These are phyloP conservation scores for Papiliotrema fonsecae DNA, from an alignment of 1,284 basidiomycete species.

Conservation along the genomic window DNA sequence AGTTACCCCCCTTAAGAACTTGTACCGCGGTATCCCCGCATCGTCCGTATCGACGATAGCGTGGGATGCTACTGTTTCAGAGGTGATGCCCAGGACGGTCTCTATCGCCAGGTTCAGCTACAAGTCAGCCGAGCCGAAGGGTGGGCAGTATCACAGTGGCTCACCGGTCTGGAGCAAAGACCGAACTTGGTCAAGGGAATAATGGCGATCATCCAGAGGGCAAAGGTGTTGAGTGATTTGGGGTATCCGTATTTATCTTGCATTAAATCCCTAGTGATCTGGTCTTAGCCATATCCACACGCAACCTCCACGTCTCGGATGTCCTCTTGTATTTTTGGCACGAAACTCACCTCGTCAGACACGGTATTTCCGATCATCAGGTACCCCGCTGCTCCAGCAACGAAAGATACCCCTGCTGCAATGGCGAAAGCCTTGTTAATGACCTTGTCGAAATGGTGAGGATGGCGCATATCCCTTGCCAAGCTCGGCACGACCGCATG, in stretches of 20 bases:
- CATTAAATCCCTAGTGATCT: slow-evolving; percentile 84
- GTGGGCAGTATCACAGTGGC: slow-evolving; percentile 27
- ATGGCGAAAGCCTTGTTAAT: slow-evolving; percentile 51
- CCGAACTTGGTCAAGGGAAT: slow-evolving; percentile 87
- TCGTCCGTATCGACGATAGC: background rate
- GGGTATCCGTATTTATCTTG: slow-evolving; percentile 68
- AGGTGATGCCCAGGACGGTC: slow-evolving; percentile 57
- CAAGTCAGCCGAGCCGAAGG: background rate
- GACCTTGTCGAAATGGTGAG: slow-evolving; percentile 63
- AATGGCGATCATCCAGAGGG: slow-evolving; percentile 85
- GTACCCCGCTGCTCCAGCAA: slow-evolving; percentile 82
- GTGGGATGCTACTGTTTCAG: background rate
- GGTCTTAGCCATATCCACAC: slow-evolving; percentile 3
- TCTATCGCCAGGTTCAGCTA: slow-evolving; percentile 64
- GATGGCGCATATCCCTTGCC: slow-evolving; percentile 83
- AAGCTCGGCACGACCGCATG: slow-evolving; percentile 90
- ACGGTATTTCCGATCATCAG: slow-evolving; percentile 83
- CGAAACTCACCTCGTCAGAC: slow-evolving; percentile 67
- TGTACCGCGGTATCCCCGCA: background rate
- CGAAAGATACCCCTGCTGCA: slow-evolving; percentile 70
- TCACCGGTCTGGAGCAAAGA: slow-evolving; percentile 72
- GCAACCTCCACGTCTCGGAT: background rate
- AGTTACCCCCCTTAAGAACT: slow-evolving; percentile 20
- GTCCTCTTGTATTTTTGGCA: background rate
- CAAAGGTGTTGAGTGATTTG: slow-evolving; percentile 64